Conservation (phyloP, 495 filamentous ascomycete species). For the Aspergillus heteromorphus region DNA sequence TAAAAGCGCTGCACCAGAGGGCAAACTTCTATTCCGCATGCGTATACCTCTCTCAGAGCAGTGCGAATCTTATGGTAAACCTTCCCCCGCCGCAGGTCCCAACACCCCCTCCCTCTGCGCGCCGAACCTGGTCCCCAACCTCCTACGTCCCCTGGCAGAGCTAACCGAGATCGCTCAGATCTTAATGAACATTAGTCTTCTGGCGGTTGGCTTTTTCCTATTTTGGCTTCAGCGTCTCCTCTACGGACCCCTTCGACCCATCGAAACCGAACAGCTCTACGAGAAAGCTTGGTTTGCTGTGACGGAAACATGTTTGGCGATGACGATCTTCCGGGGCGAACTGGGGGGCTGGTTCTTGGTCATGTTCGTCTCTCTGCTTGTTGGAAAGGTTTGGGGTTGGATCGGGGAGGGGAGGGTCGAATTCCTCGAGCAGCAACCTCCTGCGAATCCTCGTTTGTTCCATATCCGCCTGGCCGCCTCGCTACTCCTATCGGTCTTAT, state of each 20-base stretch:
- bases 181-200: constrained; percentile 78
- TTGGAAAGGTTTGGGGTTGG: constrained; percentile 97
- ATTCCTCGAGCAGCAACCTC: constrained; percentile 89
- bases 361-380: constrained; percentile 91
- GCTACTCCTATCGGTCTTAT: constrained; percentile 67
- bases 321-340: constrained; percentile 98
- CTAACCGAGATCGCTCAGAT: constrained; percentile 48
- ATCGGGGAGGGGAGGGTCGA: constrained; percentile 94
- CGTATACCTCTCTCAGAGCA: constrained; percentile 93
- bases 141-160: not conserved
- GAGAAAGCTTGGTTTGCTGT: constrained; percentile 97
- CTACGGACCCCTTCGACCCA: constrained; percentile 84
- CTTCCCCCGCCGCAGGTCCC: not conserved
- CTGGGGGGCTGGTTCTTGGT: constrained; percentile 88
- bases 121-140: not conserved
- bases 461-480: constrained; percentile 77
- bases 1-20: constrained; percentile 88
- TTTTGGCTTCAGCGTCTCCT: constrained; percentile 85
- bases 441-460: constrained; percentile 83
- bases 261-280: constrained; percentile 94
- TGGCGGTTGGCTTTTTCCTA: constrained; percentile 68
- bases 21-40: constrained; percentile 97
- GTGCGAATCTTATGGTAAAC: constrained; percentile 81
- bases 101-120: not conserved
- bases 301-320: constrained; percentile 92